Evolutionary conservation across 2,329 filamentous ascomycete genomes (phyloP), one percentile per base, ranked within the genome.

Genomic region (Pyrenophora tritici-repentis): DNA sequence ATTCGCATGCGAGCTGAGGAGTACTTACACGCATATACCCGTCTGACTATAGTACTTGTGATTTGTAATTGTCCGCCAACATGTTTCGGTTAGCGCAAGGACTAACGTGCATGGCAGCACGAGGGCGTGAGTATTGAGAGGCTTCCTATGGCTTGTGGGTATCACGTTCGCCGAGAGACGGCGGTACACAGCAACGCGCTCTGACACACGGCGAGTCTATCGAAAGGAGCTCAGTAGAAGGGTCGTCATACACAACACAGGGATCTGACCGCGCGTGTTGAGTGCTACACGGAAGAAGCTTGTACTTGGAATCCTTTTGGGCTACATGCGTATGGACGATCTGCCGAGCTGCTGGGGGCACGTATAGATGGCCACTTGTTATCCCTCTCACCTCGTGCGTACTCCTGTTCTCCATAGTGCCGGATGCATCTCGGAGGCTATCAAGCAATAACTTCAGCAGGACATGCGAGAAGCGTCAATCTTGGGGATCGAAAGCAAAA

Each of bases 101-200:
- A 18, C n/a, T 33, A 18, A 13, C 34, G 14, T 16, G 24, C 26
- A 38, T 42, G 20, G 6, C 26, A 31, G 22, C 14, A 16, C 10
- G 29, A 16, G 16, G 7, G 6, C 9, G 17, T 33, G 14, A 38
- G 9, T 52, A 47, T 47, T 47, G 38, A 26, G 38, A 29, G 43
- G 38, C 49, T 41, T 36, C 18, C 12, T 17, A 41, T 16, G 43
- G 49, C 43, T 47, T 42, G 16, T 35, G 29, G 10, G 44, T 52
- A 42, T 42, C 20, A 52, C 49, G 26, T 37, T 37, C 8, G 38
- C 34, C 34, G 4, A 26, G 14, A 33, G 43, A 38, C 42, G 32
- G 49, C 26, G 49, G 26, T 38, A 24, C 38, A 31, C 44, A 18
- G 41, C 32, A 29, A 26, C 22, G n/a, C 20, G 13, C 38, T 36